Conservation (phyloP, 225 moss, liverwort and hornwort species). For the Sphagnum tenellum region DNA sequence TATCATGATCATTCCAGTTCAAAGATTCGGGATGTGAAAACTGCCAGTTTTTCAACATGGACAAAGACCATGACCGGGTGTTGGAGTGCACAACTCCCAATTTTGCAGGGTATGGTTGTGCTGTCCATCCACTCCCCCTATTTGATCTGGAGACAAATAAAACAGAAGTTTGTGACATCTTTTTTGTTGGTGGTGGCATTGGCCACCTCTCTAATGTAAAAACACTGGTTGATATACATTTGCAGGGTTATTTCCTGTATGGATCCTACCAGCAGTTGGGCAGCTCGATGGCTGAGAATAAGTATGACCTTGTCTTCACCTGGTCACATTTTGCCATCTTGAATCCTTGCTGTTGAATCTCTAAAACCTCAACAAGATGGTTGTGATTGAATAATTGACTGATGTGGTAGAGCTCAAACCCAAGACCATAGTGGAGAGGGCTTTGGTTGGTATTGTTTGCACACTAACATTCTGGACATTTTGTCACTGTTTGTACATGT, state of each 20-base stretch:
- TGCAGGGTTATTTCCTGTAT: conserved; percentile 94
- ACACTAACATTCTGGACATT: too few species aligned
- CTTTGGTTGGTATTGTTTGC: too few species aligned
- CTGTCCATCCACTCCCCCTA: background rate
- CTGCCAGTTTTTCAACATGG: conserved; percentile 90
- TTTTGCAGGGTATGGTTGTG: conserved; percentile 65
- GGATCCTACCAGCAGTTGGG: conserved; percentile 98
- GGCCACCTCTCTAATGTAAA: background rate
- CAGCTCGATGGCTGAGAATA: conserved; percentile 98
- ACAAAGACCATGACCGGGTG: conserved; percentile 92
- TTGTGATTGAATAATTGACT: too few species aligned
- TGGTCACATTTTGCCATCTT: background rate
- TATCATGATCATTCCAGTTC: conserved; percentile 36
- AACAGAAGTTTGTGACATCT: too few species aligned
- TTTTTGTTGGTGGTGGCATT: too few species aligned
- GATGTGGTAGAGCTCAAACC: too few species aligned
- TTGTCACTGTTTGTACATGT: too few species aligned
- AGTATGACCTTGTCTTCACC: conserved; percentile 25
- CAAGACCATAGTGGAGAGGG: too few species aligned
- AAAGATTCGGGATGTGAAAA: conserved; percentile 87
- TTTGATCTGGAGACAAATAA: background rate
- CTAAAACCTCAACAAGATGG: too few species aligned
- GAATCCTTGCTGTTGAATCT: too few species aligned
- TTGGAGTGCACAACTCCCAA: conserved; percentile 92
- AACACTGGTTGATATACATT: background rate